Percentiles rank a stretch among this genome's conserved stretches.
Evolutionary conservation across 805 yeast genomes (phyloP).

Genomic region (Spathaspora girioi): DNA sequence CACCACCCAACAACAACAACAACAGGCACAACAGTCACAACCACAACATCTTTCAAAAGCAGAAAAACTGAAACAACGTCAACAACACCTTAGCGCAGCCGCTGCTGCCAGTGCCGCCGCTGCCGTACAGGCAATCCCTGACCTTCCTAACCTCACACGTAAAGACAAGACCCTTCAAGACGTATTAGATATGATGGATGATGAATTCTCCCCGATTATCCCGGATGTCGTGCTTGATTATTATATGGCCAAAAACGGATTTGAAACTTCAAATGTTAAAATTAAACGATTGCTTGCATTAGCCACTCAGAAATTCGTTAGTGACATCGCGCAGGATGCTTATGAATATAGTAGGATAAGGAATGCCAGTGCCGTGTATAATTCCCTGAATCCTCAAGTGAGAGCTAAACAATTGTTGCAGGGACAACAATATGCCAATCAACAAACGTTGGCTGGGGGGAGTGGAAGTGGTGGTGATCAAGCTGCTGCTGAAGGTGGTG

Average conservation of each 20-base stretch:
- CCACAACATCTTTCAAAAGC: conserved; percentile 5
- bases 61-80: conserved; percentile 7
- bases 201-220: conserved; percentile 87
- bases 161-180: conserved; percentile 83
- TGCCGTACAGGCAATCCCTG: conserved; percentile 31
- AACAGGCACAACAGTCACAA: conserved; percentile 5
- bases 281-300: conserved; percentile 78
- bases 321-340: conserved; percentile 95
- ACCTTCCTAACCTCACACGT: conserved; percentile 64
- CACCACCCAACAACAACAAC: conserved; percentile 6
- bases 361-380: conserved; percentile 81
- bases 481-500: conserved; percentile 6
- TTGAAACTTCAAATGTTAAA: conserved; percentile 72
- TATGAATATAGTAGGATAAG: conserved; percentile 92
- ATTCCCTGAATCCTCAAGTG: conserved; percentile 80
- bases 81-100: conserved; percentile 6
- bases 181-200: conserved; percentile 80
- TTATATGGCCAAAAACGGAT: conserved; percentile 80
- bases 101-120: conserved; percentile 8
- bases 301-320: conserved; percentile 93
- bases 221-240: conserved; percentile 97
- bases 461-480: conserved; percentile 30
- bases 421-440: conserved; percentile 54
- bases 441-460: conserved; percentile 27
- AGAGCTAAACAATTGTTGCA: conserved; percentile 75